These are phyloP conservation scores for Camelina hispida DNA, from an alignment of 345 rosid species.

Conservation along the genomic window DNA sequence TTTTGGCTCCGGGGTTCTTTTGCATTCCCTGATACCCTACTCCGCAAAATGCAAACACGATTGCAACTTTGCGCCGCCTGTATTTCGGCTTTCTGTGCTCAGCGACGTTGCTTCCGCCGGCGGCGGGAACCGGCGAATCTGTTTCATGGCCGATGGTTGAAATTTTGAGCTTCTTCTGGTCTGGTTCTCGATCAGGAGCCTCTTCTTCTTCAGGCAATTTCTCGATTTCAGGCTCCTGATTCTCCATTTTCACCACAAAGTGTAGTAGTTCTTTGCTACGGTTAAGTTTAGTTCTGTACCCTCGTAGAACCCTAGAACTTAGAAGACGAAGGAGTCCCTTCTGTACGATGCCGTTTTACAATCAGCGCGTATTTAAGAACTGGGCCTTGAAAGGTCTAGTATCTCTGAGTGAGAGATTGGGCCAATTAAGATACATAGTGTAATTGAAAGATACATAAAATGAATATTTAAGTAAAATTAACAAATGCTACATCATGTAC, in stretches of 20 bases:
- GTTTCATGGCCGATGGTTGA: slow-evolving; percentile 57
- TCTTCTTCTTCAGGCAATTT: slow-evolving; percentile 44
- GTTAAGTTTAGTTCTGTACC: slow-evolving; percentile 6
- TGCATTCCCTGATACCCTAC: slow-evolving; percentile 99
- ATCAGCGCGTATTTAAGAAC: not conserved
- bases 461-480: not conserved
- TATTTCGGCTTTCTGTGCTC: slow-evolving; percentile 52
- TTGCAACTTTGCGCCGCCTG: slow-evolving; percentile 91
- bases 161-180: slow-evolving; percentile 64
- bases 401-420: not conserved
- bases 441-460: not conserved
- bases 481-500: not conserved
- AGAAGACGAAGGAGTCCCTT: not conserved
- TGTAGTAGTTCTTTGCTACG: slow-evolving; percentile 26
- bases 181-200: slow-evolving; percentile 61
- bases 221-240: slow-evolving; percentile 31
- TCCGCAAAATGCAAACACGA: slow-evolving; percentile 90
- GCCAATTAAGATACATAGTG: not conserved
- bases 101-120: slow-evolving; percentile 28
- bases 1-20: slow-evolving; percentile 92
- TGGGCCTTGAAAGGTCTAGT: slow-evolving; percentile 13
- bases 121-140: slow-evolving; percentile 21
- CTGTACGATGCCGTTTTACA: slow-evolving; percentile 4
- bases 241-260: slow-evolving; percentile 45
- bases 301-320: slow-evolving; percentile 49